Percentiles rank a stretch among this genome's conserved stretches.
Evolutionary conservation across 2,329 filamentous ascomycete species (phyloP).

Genomic region (Dothidotthia symphoricarpi): DNA sequence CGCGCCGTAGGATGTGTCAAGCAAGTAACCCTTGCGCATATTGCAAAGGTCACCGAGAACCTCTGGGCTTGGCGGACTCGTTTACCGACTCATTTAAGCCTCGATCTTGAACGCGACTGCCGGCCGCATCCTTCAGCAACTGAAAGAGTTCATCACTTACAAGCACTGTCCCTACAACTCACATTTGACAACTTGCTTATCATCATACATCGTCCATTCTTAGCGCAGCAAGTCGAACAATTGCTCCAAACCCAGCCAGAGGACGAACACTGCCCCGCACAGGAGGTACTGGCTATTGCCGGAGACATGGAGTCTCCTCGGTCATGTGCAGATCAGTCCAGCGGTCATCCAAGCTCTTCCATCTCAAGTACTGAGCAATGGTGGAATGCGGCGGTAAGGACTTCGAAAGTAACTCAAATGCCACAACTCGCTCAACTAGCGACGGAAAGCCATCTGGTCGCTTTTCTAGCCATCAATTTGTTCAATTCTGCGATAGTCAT

Average conservation of each 20-base stretch:
- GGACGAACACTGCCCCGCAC: constrained; percentile 1
- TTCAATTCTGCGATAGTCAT: constrained; percentile 49
- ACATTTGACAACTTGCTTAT: constrained; percentile 48
- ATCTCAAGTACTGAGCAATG: constrained; percentile 33
- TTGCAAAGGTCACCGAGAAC: constrained; percentile 16
- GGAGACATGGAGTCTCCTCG: constrained; percentile 5
- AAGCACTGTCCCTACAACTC: constrained; percentile 46
- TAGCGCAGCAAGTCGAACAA: constrained; percentile 40
- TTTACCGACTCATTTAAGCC: constrained; percentile 23
- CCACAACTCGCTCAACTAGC: constrained; percentile 40
- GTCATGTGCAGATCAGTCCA: constrained; percentile 1
- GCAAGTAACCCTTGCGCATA: constrained; percentile 9
- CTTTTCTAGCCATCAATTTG: constrained; percentile 48
- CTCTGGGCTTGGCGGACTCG: constrained; percentile 23
- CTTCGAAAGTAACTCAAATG: constrained; percentile 39
- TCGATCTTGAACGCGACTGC: constrained; percentile 21
- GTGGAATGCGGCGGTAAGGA: constrained; percentile 43
- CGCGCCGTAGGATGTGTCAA: constrained; percentile 8
- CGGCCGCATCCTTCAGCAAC: constrained; percentile 8
- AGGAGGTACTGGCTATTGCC: constrained; percentile 5
- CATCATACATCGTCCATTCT: constrained; percentile 45
- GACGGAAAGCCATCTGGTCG: constrained; percentile 45
- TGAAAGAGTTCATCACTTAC: constrained; percentile 27
- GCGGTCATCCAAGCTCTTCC: constrained; percentile 8
- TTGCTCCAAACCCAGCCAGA: constrained; percentile 18